These are phyloP conservation scores for Vitis hybrid DNA, from an alignment of 177 flowering plant genomes.

Conservation along the genomic window DNA sequence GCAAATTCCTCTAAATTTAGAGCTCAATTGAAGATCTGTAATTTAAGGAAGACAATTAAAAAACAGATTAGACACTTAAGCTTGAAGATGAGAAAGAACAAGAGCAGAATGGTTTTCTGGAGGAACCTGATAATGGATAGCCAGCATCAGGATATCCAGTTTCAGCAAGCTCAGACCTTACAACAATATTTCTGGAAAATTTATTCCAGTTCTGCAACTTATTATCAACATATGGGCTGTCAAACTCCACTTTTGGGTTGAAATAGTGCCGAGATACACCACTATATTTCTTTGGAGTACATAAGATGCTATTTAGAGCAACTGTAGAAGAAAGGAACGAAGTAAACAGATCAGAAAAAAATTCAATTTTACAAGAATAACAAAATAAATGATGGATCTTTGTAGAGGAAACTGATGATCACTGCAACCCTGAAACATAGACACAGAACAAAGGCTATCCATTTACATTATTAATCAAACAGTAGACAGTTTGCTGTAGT, in stretches of 20 bases:
- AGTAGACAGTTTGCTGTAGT: too few relatives aligned
- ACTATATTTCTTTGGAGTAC: slow-evolving; percentile 20
- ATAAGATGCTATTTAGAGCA: slow-evolving; percentile 12
- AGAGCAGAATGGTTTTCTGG: background rate
- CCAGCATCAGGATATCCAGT: slow-evolving; percentile 45
- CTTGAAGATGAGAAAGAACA: background rate
- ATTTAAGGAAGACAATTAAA: slow-evolving; percentile 5
- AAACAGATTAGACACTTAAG: background rate
- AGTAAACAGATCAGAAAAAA: background rate
- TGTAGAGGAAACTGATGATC: background rate
- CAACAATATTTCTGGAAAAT: slow-evolving; percentile 32
- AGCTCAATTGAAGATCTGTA: slow-evolving; percentile 52
- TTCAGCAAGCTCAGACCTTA: slow-evolving; percentile 53
- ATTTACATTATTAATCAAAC: too few relatives aligned
- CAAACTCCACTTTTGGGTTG: slow-evolving; percentile 17
- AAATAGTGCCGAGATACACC: slow-evolving; percentile 7
- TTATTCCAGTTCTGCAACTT: slow-evolving; percentile 17
- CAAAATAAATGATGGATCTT: background rate
- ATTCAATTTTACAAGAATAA: background rate
- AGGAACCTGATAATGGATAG: slow-evolving; percentile 52
- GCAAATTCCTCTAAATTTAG: slow-evolving; percentile 69
- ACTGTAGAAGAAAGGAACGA: slow-evolving; percentile 12
- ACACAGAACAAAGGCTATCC: too few relatives aligned
- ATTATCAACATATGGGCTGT: slow-evolving; percentile 4
- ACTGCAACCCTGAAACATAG: too few relatives aligned